Evolutionary conservation across 2,329 filamentous ascomycete species (phyloP), one percentile per base, ranked within the genome.

Genomic region (Volutella citrinella): DNA sequence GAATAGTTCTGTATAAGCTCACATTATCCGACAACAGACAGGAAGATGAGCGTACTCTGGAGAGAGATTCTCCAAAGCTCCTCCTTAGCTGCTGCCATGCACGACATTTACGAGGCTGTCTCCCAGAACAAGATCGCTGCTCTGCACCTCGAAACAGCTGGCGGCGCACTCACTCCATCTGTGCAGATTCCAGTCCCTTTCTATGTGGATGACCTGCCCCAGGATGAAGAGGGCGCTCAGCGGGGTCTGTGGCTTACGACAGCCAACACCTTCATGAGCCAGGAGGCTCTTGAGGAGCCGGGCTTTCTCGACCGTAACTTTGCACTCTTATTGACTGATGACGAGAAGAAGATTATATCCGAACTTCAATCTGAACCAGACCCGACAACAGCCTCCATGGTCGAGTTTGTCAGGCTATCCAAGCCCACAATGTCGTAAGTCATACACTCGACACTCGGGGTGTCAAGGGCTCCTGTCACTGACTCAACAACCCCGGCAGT

Each of bases 191-290:
- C 79, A 0, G 63, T 78, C 15, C 78, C 79, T 0, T 78, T 78
- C 32, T 89, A 85, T 38, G 80, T 89, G 4, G 74, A 82, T 3
- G 85, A 87, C 49, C 69, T 93, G 2, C 83, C 86, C 3, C 75
- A 75, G 3, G 74, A 82, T 12, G 77, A 80, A 17, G 81, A 87
- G 34, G 75, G 76, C 19, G 76, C 81, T 29, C 81, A 84, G 45
- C 82, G 78, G 6, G 87, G 88, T 1, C 70, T 95, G 1, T 91
- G 88, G 83, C 70, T 95, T 14, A 95, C 89, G 1, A 95, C 89
- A 0, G 86, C 88, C 19, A 89, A 91, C 49, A 81, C 82, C 10
- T 76, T 88, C 26, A 70, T 78, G 13, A 73, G 80, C 24, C 79
- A 87, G 20, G 85, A 90, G 38, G 77, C 77, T 10, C 64, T 74